Base-by-base conservation (phyloP, 257 asterid genomes). In the Dorcoceras hygrometricum region DNA sequence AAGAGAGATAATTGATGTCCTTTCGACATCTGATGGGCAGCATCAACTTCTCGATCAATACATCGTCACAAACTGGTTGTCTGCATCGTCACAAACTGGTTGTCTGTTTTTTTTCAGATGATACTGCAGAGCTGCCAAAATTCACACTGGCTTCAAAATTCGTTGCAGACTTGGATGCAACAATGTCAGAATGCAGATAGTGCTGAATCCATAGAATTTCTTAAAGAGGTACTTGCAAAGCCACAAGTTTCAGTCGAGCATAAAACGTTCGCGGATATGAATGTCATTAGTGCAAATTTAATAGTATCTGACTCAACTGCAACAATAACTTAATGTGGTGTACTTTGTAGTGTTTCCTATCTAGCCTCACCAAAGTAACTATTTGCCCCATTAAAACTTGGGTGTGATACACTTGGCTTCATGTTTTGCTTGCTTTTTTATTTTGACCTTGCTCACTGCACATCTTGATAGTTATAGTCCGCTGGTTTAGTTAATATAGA, bases 131-230 rank as follows among this genome's bases (percentile, higher is more conserved):
- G 82, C 55, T 90, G 77, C 84, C 59, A 85, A 32, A 71, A 72
- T 70, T 68, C 93, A 61, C 77, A 74, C 60, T 91, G 98, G 98
- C 81, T 80, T 76, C 81, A 81, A 28, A 77, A 75, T 63, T 81
- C 90, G 25, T 23, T 76, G 76, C 80, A 77, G 71, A 67, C 89
- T 69, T 94, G 99, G 99, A 82, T 77, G 69, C 87, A 88, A 71
- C 75, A 69, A 64, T 90, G 99, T 72, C 83, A 76, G 74, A 81
- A 77, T 68, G 98, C 96, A 50, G 67, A 75, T 71, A 88, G 81
- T 75, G 99, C 99, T 34, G 98, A 90, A 76, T 73, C 80, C 59
- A 57, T 89, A 75, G 96, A 94, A 77, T 62, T 81, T 72, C 83
- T 90, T 65, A 94, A 88, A 85, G 99, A 90, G 95, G 99, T 94